Evolutionary conservation across 139 green algal species (phyloP).

Genomic region (Axilococcus clingmanii): DNA sequence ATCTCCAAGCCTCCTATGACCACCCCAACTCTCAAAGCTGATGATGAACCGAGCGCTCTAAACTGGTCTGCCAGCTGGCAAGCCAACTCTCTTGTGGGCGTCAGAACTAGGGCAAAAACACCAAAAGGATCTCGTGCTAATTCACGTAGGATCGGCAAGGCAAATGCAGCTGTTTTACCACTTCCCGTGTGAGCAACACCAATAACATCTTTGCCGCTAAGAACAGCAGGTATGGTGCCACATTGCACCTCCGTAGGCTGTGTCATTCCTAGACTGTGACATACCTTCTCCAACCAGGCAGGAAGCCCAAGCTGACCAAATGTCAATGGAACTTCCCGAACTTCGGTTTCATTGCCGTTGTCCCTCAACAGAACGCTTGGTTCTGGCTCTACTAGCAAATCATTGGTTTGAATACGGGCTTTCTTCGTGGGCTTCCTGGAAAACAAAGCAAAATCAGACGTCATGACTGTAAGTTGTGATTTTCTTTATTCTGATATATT

Average conservation of each 20-base stretch:
- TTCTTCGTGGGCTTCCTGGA: not conserved
- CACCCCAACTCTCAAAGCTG: slow-evolving; percentile 58
- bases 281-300: slow-evolving; percentile 62
- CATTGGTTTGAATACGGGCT: not conserved
- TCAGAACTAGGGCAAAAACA: slow-evolving; percentile 85
- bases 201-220: slow-evolving; percentile 77
- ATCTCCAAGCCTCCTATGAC: slow-evolving; percentile 88
- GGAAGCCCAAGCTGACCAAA: slow-evolving; percentile 68
- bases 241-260: slow-evolving; percentile 58
- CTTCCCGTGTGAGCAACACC: slow-evolving; percentile 87
- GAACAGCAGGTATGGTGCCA: slow-evolving; percentile 74
- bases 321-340: not conserved
- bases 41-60: slow-evolving; percentile 68
- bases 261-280: slow-evolving; percentile 43
- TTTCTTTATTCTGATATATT: no score
- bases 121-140: slow-evolving; percentile 85
- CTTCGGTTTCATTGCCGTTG: no score
- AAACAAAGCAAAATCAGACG: no score
- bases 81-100: slow-evolving; percentile 92
- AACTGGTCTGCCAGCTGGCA: slow-evolving; percentile 94
- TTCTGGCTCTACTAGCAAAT: not conserved
- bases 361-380: no score
- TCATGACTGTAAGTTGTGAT: no score
- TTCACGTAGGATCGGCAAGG: slow-evolving; percentile 88
- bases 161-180: slow-evolving; percentile 95